Conservation (phyloP, 116 monocot species). For the Dioscorea cayenensis region DNA sequence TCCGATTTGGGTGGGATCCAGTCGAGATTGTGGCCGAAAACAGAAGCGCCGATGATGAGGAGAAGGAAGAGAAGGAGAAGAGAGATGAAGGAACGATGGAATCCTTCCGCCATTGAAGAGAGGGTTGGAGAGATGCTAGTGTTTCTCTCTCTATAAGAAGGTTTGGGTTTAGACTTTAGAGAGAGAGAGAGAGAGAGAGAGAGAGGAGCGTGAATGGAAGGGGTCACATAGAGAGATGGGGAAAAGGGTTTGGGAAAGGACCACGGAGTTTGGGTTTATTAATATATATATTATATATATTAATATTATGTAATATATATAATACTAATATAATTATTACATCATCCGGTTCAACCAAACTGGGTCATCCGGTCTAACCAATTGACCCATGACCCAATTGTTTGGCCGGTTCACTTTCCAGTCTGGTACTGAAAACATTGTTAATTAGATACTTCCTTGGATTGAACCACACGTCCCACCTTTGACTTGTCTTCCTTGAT, state of each 20-base stretch:
- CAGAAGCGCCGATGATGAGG: not conserved
- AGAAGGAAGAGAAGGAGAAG: not conserved
- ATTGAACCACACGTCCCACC: no score
- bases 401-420: no score
- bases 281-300: no score
- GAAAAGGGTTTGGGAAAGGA: not conserved
- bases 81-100: not conserved
- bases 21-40: not conserved
- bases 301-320: no score
- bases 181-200: not conserved
- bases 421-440: no score
- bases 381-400: no score
- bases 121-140: not conserved
- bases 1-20: slow-evolving; percentile 11
- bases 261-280: not conserved
- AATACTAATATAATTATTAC: no score
- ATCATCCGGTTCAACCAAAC: no score
- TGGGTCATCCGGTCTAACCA: no score
- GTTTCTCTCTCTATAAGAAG: not conserved
- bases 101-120: not conserved
- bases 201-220: not conserved
- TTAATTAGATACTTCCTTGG: no score
- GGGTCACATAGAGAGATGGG: not conserved
- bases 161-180: no score
- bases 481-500: no score